These are phyloP conservation scores for Paramecium octaurelia DNA, from an alignment of 73 alveolate genomes.

Conservation along the genomic window DNA sequence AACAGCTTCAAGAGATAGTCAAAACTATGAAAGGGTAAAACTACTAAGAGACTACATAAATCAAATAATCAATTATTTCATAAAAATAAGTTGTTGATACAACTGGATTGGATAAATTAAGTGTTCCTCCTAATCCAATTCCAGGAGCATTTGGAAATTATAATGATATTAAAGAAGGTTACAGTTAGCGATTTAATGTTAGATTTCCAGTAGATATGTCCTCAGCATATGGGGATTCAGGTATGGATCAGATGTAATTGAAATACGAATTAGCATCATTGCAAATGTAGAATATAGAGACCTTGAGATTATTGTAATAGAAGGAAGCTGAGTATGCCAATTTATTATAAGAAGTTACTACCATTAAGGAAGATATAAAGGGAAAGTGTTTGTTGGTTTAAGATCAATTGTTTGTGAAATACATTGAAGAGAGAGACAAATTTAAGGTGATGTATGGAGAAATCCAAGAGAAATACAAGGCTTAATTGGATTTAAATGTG, in stretches of 20 bases:
- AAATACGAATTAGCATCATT: slow-evolving; percentile 73
- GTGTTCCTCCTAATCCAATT: slow-evolving; percentile 52
- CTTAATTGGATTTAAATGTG: neutral
- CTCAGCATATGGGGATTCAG: slow-evolving; percentile 63
- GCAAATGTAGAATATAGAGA: slow-evolving; percentile 70
- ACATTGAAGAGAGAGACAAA: slow-evolving; percentile 62
- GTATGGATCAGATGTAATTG: slow-evolving; percentile 60
- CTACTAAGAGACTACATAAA: neutral
- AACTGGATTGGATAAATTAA: neutral
- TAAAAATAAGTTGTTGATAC: neutral
- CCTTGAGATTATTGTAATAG: slow-evolving; percentile 62
- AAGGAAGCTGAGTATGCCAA: slow-evolving; percentile 67
- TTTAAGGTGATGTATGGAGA: slow-evolving; percentile 44
- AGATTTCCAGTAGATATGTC: slow-evolving; percentile 66
- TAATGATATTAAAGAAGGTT: slow-evolving; percentile 70
- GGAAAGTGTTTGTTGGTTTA: slow-evolving; percentile 73
- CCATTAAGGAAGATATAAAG: slow-evolving; percentile 53
- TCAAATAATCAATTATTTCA: neutral
- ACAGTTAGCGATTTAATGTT: slow-evolving; percentile 68
- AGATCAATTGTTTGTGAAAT: slow-evolving; percentile 76
- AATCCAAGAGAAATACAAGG: neutral
- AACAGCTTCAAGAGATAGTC: neutral
- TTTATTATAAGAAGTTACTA: slow-evolving; percentile 58
- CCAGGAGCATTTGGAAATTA: slow-evolving; percentile 61
- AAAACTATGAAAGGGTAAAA: neutral